Conservation (phyloP, 2,329 filamentous ascomycete genomes). For the Botrytis fabae region DNA sequence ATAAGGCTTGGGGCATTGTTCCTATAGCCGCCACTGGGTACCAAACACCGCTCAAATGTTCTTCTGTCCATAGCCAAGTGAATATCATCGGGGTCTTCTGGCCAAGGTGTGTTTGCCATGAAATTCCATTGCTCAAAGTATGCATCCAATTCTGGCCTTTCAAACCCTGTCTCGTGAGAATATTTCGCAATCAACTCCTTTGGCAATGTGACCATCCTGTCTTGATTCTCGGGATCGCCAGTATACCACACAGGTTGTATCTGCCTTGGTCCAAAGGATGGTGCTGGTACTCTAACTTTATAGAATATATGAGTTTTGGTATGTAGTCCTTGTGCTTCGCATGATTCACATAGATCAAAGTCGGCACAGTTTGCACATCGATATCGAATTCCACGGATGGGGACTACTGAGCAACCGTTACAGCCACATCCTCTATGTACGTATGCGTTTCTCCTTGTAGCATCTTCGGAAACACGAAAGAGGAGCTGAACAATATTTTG, state of each 20-base stretch:
- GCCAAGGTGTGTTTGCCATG: constrained; percentile 83
- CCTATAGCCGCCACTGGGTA: constrained; percentile 77
- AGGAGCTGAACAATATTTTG: constrained; percentile 83
- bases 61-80: constrained; percentile 84
- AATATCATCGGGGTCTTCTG: constrained; percentile 75
- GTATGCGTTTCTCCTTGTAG: constrained; percentile 82
- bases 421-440: constrained; percentile 91
- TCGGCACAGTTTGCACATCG: constrained; percentile 94
- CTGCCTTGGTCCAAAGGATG: constrained; percentile 77
- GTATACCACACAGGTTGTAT: constrained; percentile 85
- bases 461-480: constrained; percentile 92
- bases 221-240: constrained; percentile 71
- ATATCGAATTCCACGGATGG: constrained; percentile 90
- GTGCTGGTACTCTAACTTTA: constrained; percentile 88
- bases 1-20: constrained; percentile 83
- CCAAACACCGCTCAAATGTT: constrained; percentile 88
- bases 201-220: constrained; percentile 61
- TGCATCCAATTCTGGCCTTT: constrained; percentile 85
- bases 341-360: constrained; percentile 92
- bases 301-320: constrained; percentile 97
- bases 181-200: constrained; percentile 66
- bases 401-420: constrained; percentile 82
- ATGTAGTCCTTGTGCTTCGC: constrained; percentile 69
- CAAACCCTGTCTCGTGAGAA: constrained; percentile 72
- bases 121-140: constrained; percentile 97